Conservation (phyloP, 2,329 filamentous ascomycete genomes). For the Akanthomyces uredinophilus region DNA sequence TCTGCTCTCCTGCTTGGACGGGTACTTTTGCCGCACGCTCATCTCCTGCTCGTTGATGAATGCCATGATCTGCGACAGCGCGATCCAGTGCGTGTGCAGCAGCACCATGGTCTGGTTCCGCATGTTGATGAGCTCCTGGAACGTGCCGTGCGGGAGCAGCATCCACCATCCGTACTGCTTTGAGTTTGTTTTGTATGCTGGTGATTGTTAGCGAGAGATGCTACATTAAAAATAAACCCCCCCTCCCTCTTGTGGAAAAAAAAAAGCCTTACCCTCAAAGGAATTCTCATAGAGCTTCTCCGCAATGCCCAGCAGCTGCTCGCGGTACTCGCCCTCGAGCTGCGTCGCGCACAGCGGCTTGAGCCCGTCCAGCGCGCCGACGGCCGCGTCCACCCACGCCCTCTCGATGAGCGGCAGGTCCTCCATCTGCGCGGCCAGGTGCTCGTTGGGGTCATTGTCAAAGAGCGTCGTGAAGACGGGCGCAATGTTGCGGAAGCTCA, state of each 20-base stretch:
- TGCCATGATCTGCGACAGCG: conserved; percentile 49
- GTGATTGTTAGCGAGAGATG: background rate
- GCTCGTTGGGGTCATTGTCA: conserved; percentile 34
- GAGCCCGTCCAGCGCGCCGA: conserved; percentile 37
- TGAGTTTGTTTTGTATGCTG: conserved; percentile 46
- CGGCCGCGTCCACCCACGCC: conserved; percentile 43
- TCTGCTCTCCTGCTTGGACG: conserved; percentile 18
- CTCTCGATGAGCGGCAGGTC: conserved; percentile 40
- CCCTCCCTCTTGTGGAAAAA: too few species aligned
- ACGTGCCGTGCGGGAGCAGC: conserved; percentile 47
- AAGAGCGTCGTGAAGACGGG: conserved; percentile 46
- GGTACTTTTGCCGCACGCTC: conserved; percentile 26
- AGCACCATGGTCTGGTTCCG: conserved; percentile 41
- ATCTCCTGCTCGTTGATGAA: conserved; percentile 41
- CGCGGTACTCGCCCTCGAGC: conserved; percentile 43
- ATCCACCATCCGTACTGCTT: conserved; percentile 55
- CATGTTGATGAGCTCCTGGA: conserved; percentile 45
- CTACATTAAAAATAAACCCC: background rate
- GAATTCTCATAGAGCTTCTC: conserved; percentile 48
- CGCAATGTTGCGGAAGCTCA: conserved; percentile 43
- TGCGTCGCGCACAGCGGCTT: conserved; percentile 37
- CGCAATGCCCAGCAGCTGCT: conserved; percentile 41
- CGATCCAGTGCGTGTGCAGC: conserved; percentile 50
- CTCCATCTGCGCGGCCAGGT: conserved; percentile 42
- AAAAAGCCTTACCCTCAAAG: conserved; percentile 41